Conservation (phyloP, 2,329 filamentous ascomycete genomes). For the Penicillium polonicum region DNA sequence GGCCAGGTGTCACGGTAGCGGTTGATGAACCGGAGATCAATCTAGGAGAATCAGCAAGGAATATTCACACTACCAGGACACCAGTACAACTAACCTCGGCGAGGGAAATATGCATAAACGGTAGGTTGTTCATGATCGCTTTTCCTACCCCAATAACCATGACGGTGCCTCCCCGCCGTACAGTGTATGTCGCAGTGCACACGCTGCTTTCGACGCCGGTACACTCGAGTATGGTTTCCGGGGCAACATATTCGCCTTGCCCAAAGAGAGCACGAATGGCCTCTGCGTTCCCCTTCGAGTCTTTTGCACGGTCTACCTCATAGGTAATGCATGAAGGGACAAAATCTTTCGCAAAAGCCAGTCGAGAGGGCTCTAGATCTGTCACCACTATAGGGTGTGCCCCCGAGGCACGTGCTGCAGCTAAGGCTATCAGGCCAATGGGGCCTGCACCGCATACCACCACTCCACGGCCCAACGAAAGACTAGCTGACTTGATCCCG, state of each 20-base stretch:
- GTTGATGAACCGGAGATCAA: slow-evolving; percentile 69
- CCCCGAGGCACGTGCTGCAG: slow-evolving; percentile 60
- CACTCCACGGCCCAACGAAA: slow-evolving; percentile 56
- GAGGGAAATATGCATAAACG: slow-evolving; percentile 65
- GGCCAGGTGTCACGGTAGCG: slow-evolving; percentile 70
- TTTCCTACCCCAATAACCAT: slow-evolving; percentile 66
- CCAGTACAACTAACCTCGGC: slow-evolving; percentile 46
- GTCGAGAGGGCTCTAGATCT: slow-evolving; percentile 57
- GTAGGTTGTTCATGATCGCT: slow-evolving; percentile 62
- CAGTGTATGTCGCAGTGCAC: slow-evolving; percentile 57
- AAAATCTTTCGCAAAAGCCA: slow-evolving; percentile 59
- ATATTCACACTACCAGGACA: neutral
- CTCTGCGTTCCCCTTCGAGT: slow-evolving; percentile 52
- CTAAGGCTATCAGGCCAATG: slow-evolving; percentile 60
- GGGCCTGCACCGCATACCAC: slow-evolving; percentile 64
- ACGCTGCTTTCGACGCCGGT: slow-evolving; percentile 66
- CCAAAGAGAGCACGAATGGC: slow-evolving; percentile 57
- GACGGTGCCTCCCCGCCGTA: slow-evolving; percentile 58
- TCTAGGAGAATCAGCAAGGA: slow-evolving; percentile 42
- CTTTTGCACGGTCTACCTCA: slow-evolving; percentile 49
- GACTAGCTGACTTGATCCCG: slow-evolving; percentile 54
- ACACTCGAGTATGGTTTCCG: slow-evolving; percentile 62
- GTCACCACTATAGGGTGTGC: slow-evolving; percentile 65
- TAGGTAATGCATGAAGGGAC: slow-evolving; percentile 58
- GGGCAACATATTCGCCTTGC: slow-evolving; percentile 55